These are phyloP conservation scores for Pseudotsuga menziesii DNA, from an alignment of 75 land plant genomes.

Conservation along the genomic window DNA sequence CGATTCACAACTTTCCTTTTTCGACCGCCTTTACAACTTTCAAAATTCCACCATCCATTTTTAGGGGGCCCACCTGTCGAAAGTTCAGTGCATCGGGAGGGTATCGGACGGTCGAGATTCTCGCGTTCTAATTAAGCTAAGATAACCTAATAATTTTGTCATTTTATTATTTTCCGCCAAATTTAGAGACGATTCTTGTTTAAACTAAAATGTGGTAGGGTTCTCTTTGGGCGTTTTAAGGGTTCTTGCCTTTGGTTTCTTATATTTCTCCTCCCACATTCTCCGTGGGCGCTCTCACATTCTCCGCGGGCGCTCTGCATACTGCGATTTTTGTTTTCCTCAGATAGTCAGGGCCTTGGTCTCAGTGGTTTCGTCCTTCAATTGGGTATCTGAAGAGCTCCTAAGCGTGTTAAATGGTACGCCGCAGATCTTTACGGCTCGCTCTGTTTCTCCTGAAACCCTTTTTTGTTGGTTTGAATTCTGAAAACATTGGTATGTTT, in stretches of 20 bases:
- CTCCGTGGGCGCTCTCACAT: too few relatives aligned
- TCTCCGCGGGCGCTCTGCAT: too few relatives aligned
- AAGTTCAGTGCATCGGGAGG: neutral
- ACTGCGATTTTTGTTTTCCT: neutral
- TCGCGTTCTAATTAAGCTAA: conserved; percentile 6
- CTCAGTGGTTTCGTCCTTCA: neutral
- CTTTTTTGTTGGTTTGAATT: neutral
- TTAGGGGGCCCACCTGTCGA: neutral
- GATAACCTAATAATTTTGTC: conserved; percentile 3
- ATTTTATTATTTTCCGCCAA: neutral
- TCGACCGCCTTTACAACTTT: conserved; percentile 7
- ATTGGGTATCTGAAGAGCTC: neutral
- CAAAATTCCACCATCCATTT: neutral
- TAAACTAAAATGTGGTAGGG: neutral
- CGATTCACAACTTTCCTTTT: too few relatives aligned
- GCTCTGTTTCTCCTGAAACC: neutral
- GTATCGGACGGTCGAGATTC: neutral
- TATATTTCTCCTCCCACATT: neutral
- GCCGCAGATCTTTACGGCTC: too few relatives aligned
- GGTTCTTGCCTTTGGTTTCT: neutral
- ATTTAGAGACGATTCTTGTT: too few relatives aligned
- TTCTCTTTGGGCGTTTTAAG: neutral
- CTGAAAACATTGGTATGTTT: neutral
- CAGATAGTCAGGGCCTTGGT: neutral
- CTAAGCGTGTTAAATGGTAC: neutral